These are phyloP conservation scores for Huntiella moniliformis DNA, from an alignment of 2,329 filamentous ascomycete genomes.

Conservation along the genomic window DNA sequence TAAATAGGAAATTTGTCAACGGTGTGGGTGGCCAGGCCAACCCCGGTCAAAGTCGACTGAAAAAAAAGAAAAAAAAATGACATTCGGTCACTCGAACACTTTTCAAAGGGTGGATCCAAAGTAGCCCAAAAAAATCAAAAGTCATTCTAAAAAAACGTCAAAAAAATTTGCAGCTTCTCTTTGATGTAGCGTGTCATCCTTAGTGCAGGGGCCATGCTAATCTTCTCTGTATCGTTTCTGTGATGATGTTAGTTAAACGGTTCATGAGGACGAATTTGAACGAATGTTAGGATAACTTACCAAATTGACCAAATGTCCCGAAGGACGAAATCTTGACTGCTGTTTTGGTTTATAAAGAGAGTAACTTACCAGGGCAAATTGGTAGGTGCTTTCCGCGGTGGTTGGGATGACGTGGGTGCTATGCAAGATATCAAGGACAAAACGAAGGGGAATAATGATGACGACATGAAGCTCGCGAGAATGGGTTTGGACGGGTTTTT, in stretches of 20 bases:
- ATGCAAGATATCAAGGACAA: too few species aligned
- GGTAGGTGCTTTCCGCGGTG: background rate
- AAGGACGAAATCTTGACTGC: slow-evolving; percentile 3
- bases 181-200: slow-evolving; percentile 85
- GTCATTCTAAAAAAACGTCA: background rate
- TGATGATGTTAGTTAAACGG: slow-evolving; percentile 3
- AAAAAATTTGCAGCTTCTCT: slow-evolving; percentile 40
- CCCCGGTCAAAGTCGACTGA: background rate
- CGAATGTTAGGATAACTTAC: slow-evolving; percentile 4
- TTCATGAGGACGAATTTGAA: too few species aligned
- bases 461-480: too few species aligned
- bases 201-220: slow-evolving; percentile 77
- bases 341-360: slow-evolving; percentile 7
- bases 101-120: background rate
- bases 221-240: slow-evolving; percentile 41
- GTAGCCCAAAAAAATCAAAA: background rate
- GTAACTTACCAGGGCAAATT: background rate
- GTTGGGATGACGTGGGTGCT: background rate
- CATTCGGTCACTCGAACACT: slow-evolving; percentile 4
- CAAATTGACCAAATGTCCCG: slow-evolving; percentile 14
- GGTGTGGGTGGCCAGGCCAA: background rate
- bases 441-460: too few species aligned
- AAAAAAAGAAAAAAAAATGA: slow-evolving; percentile 1
- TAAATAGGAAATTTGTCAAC: too few species aligned
- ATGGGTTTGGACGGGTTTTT: too few species aligned